A percentile compares a stretch with the other conserved stretches of the same genome.
phyloP scores from a whole-genome alignment of 345 rosid genomes.

The Populus alba region DNA sequence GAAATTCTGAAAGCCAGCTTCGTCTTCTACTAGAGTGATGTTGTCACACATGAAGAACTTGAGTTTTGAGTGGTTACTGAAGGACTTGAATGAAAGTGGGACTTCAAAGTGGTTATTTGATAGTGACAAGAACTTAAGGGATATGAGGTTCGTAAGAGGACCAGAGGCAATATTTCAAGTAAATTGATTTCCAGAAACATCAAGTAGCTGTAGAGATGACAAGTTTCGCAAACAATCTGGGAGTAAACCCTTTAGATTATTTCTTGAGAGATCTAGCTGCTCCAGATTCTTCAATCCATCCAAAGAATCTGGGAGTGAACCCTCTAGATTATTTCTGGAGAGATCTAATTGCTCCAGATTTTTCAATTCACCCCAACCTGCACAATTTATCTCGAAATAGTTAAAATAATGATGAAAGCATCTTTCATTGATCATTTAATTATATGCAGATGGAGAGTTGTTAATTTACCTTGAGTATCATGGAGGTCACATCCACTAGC shows the following conservation, averaged over 20 bases:
- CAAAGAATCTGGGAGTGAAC: background rate
- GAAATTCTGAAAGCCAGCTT: background rate
- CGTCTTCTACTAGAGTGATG: background rate
- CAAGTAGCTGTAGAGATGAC: slow-evolving; percentile 4
- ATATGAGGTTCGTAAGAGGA: background rate
- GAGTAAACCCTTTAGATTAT: background rate
- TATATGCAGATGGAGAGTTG: background rate
- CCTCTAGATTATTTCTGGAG: background rate
- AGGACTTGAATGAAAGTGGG: background rate
- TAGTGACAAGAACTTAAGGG: background rate
- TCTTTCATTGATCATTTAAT: background rate
- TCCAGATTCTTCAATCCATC: slow-evolving; percentile 12
- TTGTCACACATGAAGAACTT: background rate
- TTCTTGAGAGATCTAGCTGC: background rate
- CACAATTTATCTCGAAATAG: too few species aligned
- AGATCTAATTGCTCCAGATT: slow-evolving; percentile 12
- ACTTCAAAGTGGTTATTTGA: background rate
- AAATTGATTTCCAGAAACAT: slow-evolving; percentile 13
- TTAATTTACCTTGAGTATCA: background rate
- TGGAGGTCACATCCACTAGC: background rate
- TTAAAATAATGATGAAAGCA: background rate
- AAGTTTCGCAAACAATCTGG: slow-evolving; percentile 12
- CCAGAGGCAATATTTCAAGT: background rate
- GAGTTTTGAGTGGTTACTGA: slow-evolving; percentile 19
- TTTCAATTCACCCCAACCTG: slow-evolving; percentile 16